phyloP scores from a whole-genome alignment of 2,329 filamentous ascomycete species.

The Xenoacremonium recifei region DNA sequence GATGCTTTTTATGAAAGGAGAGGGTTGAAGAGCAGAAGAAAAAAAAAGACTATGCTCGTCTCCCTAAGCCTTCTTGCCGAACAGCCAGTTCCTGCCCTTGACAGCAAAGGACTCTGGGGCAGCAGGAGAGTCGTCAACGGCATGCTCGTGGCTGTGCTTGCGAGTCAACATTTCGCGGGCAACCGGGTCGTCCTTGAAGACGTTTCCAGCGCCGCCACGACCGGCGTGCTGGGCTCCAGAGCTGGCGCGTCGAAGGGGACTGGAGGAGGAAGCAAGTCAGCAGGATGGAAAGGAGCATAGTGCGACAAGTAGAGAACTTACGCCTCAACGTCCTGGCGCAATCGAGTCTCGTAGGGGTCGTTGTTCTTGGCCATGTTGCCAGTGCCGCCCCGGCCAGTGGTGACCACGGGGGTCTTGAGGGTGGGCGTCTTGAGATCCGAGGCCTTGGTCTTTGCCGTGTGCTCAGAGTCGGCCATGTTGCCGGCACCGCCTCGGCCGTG shows the following conservation, averaged over 20 bases:
- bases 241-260: constrained; percentile 55
- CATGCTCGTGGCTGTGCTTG: constrained; percentile 30
- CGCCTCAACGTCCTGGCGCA: constrained; percentile 80
- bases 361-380: constrained; percentile 82
- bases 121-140: constrained; percentile 30
- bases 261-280: constrained; percentile 22
- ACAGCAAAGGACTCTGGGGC: constrained; percentile 26
- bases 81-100: constrained; percentile 49
- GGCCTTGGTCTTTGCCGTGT: constrained; percentile 51
- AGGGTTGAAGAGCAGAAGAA: not conserved
- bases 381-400: constrained; percentile 83
- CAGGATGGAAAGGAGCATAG: not conserved
- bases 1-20: not conserved
- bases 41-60: not conserved
- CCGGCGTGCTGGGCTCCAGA: constrained; percentile 64
- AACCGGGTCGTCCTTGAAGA: constrained; percentile 53
- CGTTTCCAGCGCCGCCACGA: constrained; percentile 73
- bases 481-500: constrained; percentile 78
- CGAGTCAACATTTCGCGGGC: constrained; percentile 24
- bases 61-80: constrained; percentile 45
- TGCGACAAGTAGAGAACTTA: constrained; percentile 38
- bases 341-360: constrained; percentile 71
- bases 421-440: constrained; percentile 77
- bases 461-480: constrained; percentile 61
- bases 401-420: constrained; percentile 80